phyloP scores from a whole-genome alignment of 2,329 filamentous ascomycete species.

The Trichoderma sp. region DNA sequence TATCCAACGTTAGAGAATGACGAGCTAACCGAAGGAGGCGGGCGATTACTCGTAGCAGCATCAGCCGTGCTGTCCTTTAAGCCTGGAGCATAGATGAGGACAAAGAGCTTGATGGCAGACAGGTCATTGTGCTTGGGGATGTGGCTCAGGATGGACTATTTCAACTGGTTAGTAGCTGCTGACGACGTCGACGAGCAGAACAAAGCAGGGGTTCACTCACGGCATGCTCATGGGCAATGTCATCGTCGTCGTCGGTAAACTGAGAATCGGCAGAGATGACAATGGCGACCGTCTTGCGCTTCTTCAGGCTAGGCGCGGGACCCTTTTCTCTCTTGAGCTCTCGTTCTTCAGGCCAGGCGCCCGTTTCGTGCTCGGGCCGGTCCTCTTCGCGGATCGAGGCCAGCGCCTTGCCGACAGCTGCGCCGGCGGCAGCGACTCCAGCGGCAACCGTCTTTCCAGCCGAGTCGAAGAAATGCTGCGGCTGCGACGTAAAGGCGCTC shows the following conservation, averaged over 20 bases:
- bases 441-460: constrained; percentile 80
- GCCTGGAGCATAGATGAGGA: constrained; percentile 85
- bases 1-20: constrained; percentile 86
- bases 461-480: constrained; percentile 59
- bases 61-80: constrained; percentile 67
- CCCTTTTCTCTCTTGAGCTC: constrained; percentile 61
- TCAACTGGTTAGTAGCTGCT: constrained; percentile 16
- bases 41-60: constrained; percentile 53
- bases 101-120: constrained; percentile 73
- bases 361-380: constrained; percentile 80
- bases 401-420: constrained; percentile 78
- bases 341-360: constrained; percentile 89
- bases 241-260: constrained; percentile 59
- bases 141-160: constrained; percentile 81
- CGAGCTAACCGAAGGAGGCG: constrained; percentile 68
- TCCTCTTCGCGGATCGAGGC: constrained; percentile 84
- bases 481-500: constrained; percentile 76
- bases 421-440: constrained; percentile 79
- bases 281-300: constrained; percentile 79
- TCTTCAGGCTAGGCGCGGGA: constrained; percentile 43
- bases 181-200: neutral
- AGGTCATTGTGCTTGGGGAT: constrained; percentile 78
- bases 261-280: constrained; percentile 79
- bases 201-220: constrained; percentile 53
- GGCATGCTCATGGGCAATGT: constrained; percentile 72